Conservation (phyloP, 2,329 filamentous ascomycete genomes). For the Thielaviopsis punctulata region DNA sequence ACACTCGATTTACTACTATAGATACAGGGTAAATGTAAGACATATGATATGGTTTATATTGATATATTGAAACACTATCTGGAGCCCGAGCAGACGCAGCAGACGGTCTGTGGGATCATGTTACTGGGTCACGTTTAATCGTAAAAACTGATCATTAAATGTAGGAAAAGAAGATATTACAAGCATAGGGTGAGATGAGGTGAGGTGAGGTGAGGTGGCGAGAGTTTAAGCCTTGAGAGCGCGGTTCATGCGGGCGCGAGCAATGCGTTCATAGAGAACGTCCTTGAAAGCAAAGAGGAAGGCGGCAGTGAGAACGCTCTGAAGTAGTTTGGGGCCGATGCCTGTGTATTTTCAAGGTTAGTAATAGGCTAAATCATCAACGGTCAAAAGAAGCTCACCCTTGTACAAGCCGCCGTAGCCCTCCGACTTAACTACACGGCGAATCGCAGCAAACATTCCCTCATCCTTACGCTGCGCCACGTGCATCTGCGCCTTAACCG, state of each 20-base stretch:
- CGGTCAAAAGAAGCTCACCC: conserved; percentile 35
- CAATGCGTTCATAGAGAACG: conserved; percentile 69
- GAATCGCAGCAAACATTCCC: conserved; percentile 62
- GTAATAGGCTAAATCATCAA: not conserved
- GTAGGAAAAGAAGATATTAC: too few relatives aligned
- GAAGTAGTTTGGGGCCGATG: conserved; percentile 88
- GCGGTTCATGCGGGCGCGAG: conserved; percentile 40
- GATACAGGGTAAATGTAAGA: not conserved
- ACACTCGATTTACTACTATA: not conserved
- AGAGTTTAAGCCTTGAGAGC: conserved; percentile 21
- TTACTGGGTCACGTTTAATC: not conserved
- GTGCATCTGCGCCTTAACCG: conserved; percentile 95
- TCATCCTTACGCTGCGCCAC: conserved; percentile 67
- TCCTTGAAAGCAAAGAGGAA: conserved; percentile 98
- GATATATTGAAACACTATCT: not conserved
- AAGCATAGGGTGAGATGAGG: not conserved
- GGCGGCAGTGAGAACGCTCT: conserved; percentile 90
- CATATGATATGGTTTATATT: not conserved
- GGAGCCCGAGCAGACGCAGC: not conserved
- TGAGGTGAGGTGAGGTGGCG: too few relatives aligned
- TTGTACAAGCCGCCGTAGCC: conserved; percentile 88
- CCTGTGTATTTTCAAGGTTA: conserved; percentile 31
- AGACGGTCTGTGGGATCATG: not conserved
- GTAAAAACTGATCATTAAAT: too few relatives aligned
- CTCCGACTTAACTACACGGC: conserved; percentile 68